A percentile compares a stretch with the other conserved stretches of the same genome.
These are phyloP conservation scores for Leccinum ponderosum DNA, from an alignment of 1,284 basidiomycete species.

Conservation along the genomic window DNA sequence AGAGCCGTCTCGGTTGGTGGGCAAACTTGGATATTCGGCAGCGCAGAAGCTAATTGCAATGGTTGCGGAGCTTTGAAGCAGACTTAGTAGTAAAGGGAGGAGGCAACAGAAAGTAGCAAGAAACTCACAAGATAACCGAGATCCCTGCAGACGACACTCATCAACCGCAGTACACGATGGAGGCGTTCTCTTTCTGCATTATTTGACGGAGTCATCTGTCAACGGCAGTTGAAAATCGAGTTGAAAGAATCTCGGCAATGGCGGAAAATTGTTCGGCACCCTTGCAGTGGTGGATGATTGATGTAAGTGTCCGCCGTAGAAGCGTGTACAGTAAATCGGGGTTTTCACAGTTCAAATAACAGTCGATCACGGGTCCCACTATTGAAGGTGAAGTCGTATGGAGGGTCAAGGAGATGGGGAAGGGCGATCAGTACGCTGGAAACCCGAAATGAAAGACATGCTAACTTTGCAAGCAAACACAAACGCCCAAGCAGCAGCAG, in stretches of 20 bases:
- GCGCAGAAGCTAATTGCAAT: constrained; percentile 44
- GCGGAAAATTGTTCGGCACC: constrained; percentile 61
- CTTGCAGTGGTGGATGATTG: constrained; percentile 80
- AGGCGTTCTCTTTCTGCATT: constrained; percentile 29
- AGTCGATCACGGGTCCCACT: constrained; percentile 54
- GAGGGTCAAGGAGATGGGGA: constrained; percentile 64
- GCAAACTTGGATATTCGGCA: constrained; percentile 41
- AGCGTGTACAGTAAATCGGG: constrained; percentile 52
- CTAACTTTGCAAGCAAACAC: constrained; percentile 73
- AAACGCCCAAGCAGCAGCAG: constrained; percentile 66
- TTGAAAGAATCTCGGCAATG: constrained; percentile 55
- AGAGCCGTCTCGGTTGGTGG: constrained; percentile 42
- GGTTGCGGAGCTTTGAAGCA: constrained; percentile 47
- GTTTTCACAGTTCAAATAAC: constrained; percentile 48
- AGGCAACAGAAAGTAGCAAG: neutral
- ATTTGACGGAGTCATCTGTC: constrained; percentile 7
- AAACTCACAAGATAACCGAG: constrained; percentile 55
- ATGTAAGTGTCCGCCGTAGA: constrained; percentile 71
- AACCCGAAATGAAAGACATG: constrained; percentile 5
- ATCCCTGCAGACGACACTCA: constrained; percentile 57
- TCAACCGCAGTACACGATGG: constrained; percentile 47
- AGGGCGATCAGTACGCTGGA: constrained; percentile 3
- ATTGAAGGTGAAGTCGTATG: constrained; percentile 75
- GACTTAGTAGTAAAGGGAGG: neutral
- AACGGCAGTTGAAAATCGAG: constrained; percentile 30